Conservation (phyloP, 2,329 filamentous ascomycete species). For the Talaromyces sp. region DNA sequence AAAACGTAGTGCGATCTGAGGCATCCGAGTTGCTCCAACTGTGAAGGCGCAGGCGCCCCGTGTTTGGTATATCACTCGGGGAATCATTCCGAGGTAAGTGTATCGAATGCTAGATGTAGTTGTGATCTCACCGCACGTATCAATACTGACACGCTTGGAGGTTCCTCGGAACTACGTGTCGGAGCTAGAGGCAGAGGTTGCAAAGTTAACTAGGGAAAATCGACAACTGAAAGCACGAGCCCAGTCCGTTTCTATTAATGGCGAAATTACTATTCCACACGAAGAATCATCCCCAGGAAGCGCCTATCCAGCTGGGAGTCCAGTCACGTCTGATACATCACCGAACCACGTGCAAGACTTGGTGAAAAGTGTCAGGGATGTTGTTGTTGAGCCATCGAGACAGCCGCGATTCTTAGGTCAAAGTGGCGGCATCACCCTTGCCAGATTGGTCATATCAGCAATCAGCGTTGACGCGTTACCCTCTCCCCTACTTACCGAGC, state of each 20-base stretch:
- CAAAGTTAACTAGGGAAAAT: conserved; percentile 12
- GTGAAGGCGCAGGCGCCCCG: conserved; percentile 12
- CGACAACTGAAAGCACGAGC: conserved; percentile 12
- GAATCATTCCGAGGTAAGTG: conserved; percentile 17
- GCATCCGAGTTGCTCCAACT: conserved; percentile 20
- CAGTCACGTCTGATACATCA: background rate
- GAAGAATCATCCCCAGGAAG: background rate
- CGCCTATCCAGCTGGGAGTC: background rate
- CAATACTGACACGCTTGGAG: background rate
- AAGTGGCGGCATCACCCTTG: conserved; percentile 28
- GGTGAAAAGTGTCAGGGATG: background rate
- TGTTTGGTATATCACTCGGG: conserved; percentile 19
- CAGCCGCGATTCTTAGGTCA: conserved; percentile 27
- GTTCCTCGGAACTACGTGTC: conserved; percentile 19
- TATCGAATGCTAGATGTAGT: background rate
- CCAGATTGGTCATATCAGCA: conserved; percentile 28
- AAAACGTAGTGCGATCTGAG: conserved; percentile 17
- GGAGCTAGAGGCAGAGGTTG: conserved; percentile 16
- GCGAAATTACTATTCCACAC: background rate
- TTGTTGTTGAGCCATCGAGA: conserved; percentile 3
- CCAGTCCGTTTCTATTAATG: background rate
- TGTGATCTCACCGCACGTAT: too few species aligned
- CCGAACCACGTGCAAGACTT: conserved; percentile 4
- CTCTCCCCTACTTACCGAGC: conserved; percentile 8
- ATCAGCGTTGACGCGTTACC: conserved; percentile 15